Percentiles rank a stretch among this genome's conserved stretches.
Conservation (phyloP, 805 yeast genomes). For the Sugiyamaella mastotermitis region DNA sequence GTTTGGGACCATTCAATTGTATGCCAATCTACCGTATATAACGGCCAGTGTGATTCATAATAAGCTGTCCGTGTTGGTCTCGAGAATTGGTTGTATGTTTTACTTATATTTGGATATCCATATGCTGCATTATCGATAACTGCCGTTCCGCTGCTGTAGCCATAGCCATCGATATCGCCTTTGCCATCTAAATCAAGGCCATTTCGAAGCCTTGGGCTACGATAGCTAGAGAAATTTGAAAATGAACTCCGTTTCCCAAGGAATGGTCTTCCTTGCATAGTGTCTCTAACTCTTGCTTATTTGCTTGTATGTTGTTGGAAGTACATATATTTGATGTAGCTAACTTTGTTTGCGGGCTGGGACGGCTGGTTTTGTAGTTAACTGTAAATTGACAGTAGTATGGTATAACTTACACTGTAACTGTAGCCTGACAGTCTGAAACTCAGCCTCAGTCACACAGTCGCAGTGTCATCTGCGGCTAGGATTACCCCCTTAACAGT, state of each 20-base stretch:
- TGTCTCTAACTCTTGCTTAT: no score
- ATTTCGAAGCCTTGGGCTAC: neutral
- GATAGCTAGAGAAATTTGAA: slow-evolving; percentile 21
- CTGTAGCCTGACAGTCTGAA: no score
- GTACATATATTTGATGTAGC: no score
- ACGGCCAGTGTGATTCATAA: slow-evolving; percentile 45
- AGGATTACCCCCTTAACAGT: no score
- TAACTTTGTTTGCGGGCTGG: no score
- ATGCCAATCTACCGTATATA: slow-evolving; percentile 51
- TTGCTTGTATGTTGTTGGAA: no score
- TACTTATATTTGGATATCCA: neutral
- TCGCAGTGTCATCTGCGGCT: no score
- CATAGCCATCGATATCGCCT: slow-evolving; percentile 7
- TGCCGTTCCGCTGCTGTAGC: slow-evolving; percentile 15
- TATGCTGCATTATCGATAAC: slow-evolving; percentile 2
- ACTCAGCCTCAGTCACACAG: no score
- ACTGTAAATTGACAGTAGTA: no score
- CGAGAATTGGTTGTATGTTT: slow-evolving; percentile 1
- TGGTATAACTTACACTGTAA: no score
- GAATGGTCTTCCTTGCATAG: slow-evolving; percentile 17
- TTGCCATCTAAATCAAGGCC: neutral
- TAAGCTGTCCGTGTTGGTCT: slow-evolving; percentile 34
- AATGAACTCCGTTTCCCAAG: slow-evolving; percentile 25
- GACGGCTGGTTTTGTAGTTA: no score
- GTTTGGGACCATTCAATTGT: slow-evolving; percentile 28